Evolutionary conservation across 371 early-diverging fungal species (phyloP).

Genomic region (Dichotomocladium elegans): DNA sequence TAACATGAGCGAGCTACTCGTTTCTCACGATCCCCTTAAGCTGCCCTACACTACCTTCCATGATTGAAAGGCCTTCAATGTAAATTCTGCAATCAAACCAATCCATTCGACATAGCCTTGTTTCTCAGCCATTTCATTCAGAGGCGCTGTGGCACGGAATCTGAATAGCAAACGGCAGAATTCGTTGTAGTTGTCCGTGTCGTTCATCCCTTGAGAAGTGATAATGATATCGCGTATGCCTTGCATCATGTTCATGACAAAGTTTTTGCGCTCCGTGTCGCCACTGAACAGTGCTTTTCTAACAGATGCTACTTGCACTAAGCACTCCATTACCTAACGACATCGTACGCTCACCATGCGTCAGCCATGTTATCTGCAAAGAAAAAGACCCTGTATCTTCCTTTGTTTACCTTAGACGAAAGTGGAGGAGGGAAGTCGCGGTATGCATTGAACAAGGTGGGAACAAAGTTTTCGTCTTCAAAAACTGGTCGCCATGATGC

Average conservation of each 20-base stretch:
- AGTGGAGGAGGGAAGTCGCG: constrained; percentile 49
- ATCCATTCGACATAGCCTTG: constrained; percentile 73
- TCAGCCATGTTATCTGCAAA: too few relatives aligned
- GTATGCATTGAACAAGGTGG: constrained; percentile 75
- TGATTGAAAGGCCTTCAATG: constrained; percentile 68
- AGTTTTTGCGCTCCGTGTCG: constrained; percentile 65
- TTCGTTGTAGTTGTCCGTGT: constrained; percentile 80
- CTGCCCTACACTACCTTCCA: constrained; percentile 56
- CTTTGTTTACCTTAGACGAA: constrained; percentile 31
- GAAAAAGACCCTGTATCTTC: too few relatives aligned
- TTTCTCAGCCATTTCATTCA: constrained; percentile 72
- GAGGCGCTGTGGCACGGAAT: constrained; percentile 76
- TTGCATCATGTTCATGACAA: constrained; percentile 66
- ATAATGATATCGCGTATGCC: constrained; percentile 70
- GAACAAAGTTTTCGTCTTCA: constrained; percentile 63
- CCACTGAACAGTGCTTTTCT: constrained; percentile 78
- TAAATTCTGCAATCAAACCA: constrained; percentile 67
- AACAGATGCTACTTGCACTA: constrained; percentile 76
- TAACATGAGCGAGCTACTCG: neutral
- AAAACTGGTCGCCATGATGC: constrained; percentile 72
- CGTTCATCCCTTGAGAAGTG: constrained; percentile 60
- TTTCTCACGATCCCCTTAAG: neutral
- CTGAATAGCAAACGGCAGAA: constrained; percentile 81
- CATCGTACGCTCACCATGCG: constrained; percentile 4
- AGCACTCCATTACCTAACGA: constrained; percentile 72